Conservation (phyloP, 768 basidiomycete species). For the Auriscalpium microsporum region DNA sequence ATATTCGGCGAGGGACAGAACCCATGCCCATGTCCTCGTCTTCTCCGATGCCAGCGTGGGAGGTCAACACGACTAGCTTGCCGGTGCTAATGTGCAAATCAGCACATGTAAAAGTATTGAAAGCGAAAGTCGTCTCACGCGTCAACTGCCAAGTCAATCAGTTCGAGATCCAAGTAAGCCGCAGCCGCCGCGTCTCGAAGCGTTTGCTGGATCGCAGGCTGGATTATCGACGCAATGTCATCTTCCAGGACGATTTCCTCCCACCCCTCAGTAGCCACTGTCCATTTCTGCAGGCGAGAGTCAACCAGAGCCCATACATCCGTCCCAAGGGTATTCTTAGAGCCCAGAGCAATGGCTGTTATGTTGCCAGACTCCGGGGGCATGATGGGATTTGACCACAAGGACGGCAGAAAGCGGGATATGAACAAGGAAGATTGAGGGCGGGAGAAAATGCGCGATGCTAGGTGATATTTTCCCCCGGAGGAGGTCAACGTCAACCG, state of each 20-base stretch:
- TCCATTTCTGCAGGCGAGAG: constrained; percentile 64
- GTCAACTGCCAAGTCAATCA: constrained; percentile 60
- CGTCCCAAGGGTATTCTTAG: constrained; percentile 35
- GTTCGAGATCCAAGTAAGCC: constrained; percentile 56
- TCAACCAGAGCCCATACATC: constrained; percentile 66
- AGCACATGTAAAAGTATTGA: neutral
- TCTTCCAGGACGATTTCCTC: constrained; percentile 53
- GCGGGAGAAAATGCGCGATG: constrained; percentile 51
- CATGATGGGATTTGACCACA: constrained; percentile 33
- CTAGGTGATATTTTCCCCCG: constrained; percentile 59
- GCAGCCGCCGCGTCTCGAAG: constrained; percentile 31
- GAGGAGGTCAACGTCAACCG: constrained; percentile 56
- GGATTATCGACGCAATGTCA: constrained; percentile 44
- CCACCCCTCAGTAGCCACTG: constrained; percentile 57
- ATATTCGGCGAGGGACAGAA: constrained; percentile 47
- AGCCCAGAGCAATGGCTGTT: constrained; percentile 50
- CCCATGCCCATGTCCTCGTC: constrained; percentile 31
- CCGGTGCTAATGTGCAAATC: constrained; percentile 29
- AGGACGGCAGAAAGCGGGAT: constrained; percentile 33
- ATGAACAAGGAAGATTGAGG: constrained; percentile 39
- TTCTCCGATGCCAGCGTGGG: constrained; percentile 54
- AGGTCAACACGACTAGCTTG: constrained; percentile 54
- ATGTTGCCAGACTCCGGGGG: constrained; percentile 51
- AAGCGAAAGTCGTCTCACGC: constrained; percentile 30
- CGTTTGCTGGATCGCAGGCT: constrained; percentile 36